These are phyloP conservation scores for Penicillium silybi DNA, from an alignment of 495 filamentous ascomycete species.

Conservation along the genomic window DNA sequence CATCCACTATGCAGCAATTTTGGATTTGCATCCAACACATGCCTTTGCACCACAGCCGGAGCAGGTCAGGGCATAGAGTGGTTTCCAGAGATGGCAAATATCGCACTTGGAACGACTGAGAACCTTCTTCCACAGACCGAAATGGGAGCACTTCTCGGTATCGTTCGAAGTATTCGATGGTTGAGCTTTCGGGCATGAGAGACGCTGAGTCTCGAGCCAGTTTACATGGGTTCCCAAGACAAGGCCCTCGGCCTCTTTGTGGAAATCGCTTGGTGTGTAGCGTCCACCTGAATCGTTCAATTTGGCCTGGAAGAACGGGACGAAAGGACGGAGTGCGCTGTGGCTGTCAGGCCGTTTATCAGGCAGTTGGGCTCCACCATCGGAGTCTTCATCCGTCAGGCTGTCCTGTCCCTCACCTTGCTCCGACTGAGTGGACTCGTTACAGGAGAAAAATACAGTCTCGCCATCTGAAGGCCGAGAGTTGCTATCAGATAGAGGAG, in stretches of 20 bases:
- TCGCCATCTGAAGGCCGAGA: not conserved
- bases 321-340: slow-evolving; percentile 12
- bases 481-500: not conserved
- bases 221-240: slow-evolving; percentile 26
- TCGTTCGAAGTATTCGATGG: not conserved
- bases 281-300: not conserved
- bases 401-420: not conserved
- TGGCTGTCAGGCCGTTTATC: not conserved
- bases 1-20: not conserved
- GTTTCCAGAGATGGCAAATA: slow-evolving; percentile 28
- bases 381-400: not conserved
- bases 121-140: slow-evolving; percentile 29
- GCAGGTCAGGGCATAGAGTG: slow-evolving; percentile 30
- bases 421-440: not conserved
- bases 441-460: not conserved
- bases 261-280: slow-evolving; percentile 26
- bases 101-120: slow-evolving; percentile 21
- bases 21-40: slow-evolving; percentile 36
- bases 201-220: slow-evolving; percentile 23
- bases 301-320: slow-evolving; percentile 25
- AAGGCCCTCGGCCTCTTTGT: slow-evolving; percentile 25
- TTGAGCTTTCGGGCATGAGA: slow-evolving; percentile 6
- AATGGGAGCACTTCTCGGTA: slow-evolving; percentile 23
- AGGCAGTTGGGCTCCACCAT: not conserved
- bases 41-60: slow-evolving; percentile 28